Evolutionary conservation across 495 filamentous ascomycete species (phyloP).

Genomic region (Sporormia fimetaria): DNA sequence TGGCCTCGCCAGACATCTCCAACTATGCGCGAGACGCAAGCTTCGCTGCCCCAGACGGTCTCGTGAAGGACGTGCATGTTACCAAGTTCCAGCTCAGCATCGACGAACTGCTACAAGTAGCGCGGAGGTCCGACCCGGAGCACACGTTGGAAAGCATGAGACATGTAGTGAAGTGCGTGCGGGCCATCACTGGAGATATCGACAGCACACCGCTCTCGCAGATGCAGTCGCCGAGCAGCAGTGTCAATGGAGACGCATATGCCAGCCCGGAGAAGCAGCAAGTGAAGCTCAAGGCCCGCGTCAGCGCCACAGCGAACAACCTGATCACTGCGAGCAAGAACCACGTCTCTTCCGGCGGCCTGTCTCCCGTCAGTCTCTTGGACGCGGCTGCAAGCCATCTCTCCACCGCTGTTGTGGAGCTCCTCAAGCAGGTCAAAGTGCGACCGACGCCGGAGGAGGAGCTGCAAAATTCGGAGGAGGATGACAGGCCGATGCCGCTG

Average conservation of each 20-base stretch:
- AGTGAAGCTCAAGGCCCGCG: slow-evolving; percentile 59
- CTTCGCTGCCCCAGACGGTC: slow-evolving; percentile 58
- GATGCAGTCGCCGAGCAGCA: slow-evolving; percentile 22
- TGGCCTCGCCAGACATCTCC: slow-evolving; percentile 43
- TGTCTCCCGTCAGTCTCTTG: slow-evolving; percentile 88
- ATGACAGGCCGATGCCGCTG: slow-evolving; percentile 37
- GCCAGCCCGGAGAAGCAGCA: slow-evolving; percentile 36
- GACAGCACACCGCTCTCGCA: slow-evolving; percentile 34
- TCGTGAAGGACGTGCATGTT: slow-evolving; percentile 82
- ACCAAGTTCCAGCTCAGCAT: slow-evolving; percentile 93
- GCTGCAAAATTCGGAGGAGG: slow-evolving; percentile 51
- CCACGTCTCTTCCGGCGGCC: slow-evolving; percentile 63
- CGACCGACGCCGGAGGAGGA: slow-evolving; percentile 61
- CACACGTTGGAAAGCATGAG: slow-evolving; percentile 72
- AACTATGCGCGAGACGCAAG: slow-evolving; percentile 56
- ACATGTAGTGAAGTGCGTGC: slow-evolving; percentile 63
- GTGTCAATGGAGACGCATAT: slow-evolving; percentile 36
- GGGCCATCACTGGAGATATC: slow-evolving; percentile 68
- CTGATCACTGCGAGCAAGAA: slow-evolving; percentile 90
- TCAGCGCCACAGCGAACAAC: slow-evolving; percentile 89
- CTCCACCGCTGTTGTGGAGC: slow-evolving; percentile 70
- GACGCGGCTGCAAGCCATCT: slow-evolving; percentile 95
- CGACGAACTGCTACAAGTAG: slow-evolving; percentile 76
- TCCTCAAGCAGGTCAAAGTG: slow-evolving; percentile 75
- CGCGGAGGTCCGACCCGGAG: slow-evolving; percentile 58